phyloP scores from a whole-genome alignment of 2,329 filamentous ascomycete genomes.

The Talaromyces atroroseus region DNA sequence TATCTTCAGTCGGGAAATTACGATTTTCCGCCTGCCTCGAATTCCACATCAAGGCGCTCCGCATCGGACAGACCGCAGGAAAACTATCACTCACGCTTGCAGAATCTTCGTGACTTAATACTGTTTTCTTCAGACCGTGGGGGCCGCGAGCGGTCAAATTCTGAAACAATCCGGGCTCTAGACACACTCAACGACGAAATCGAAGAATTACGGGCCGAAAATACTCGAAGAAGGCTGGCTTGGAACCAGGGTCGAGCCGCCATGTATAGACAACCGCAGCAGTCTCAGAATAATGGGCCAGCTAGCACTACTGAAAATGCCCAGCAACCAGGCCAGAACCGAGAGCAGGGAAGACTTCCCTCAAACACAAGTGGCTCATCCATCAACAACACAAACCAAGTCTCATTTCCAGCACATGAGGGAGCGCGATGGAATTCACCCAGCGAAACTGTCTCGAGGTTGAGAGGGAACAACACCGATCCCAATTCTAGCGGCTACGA shows the following conservation, averaged over 20 bases:
- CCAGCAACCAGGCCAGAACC: slow-evolving; percentile 13
- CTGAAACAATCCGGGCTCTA: slow-evolving; percentile 27
- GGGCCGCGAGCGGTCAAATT: slow-evolving; percentile 21
- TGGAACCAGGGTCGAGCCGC: slow-evolving; percentile 23
- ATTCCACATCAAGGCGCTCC: slow-evolving; percentile 22
- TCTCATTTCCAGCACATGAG: neutral
- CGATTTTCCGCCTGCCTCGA: slow-evolving; percentile 38
- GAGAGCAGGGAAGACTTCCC: neutral
- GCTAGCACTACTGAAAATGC: neutral
- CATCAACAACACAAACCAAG: slow-evolving; percentile 14
- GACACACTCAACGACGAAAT: slow-evolving; percentile 38
- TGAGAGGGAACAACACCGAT: slow-evolving; percentile 11
- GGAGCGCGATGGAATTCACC: slow-evolving; percentile 22
- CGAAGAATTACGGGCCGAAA: slow-evolving; percentile 26
- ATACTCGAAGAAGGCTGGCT: slow-evolving; percentile 20
- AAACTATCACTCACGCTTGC: slow-evolving; percentile 21
- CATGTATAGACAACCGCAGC: slow-evolving; percentile 16
- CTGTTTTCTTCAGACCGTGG: slow-evolving; percentile 26
- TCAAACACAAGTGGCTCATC: neutral
- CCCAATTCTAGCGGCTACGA: slow-evolving; percentile 4
- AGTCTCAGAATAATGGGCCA: neutral
- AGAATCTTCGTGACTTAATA: slow-evolving; percentile 36
- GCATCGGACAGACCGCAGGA: slow-evolving; percentile 21
- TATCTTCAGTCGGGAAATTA: slow-evolving; percentile 37
- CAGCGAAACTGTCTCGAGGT: slow-evolving; percentile 20